phyloP scores from a whole-genome alignment of 2,329 filamentous ascomycete genomes.

The Xylogone sp. region DNA sequence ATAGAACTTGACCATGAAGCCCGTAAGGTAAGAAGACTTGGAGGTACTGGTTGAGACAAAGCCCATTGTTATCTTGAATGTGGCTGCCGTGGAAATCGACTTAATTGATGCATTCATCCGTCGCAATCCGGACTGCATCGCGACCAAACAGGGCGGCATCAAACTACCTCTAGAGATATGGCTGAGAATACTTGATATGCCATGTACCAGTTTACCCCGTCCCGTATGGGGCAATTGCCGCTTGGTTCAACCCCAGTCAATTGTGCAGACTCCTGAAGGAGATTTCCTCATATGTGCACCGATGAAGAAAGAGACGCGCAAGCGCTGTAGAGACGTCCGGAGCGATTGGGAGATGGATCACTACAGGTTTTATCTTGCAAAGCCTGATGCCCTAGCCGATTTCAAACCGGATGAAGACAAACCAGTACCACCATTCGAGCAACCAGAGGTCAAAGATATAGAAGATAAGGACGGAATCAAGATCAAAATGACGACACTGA shows the following conservation, averaged over 20 bases:
- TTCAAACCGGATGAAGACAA: too few species aligned
- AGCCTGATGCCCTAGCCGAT: too few species aligned
- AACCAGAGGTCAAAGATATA: neutral
- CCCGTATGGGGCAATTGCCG: neutral
- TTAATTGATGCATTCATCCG: neutral
- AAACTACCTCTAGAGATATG: neutral
- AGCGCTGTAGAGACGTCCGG: neutral
- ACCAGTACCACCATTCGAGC: neutral
- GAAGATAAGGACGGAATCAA: neutral
- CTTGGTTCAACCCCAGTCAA: neutral
- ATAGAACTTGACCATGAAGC: neutral
- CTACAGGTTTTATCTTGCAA: neutral
- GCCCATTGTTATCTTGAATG: neutral
- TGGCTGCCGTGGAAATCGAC: neutral
- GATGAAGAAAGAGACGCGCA: neutral
- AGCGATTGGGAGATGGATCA: neutral
- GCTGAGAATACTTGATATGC: neutral
- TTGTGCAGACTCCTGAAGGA: neutral
- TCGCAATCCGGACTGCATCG: neutral
- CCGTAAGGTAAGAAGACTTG: neutral
- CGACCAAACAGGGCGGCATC: neutral
- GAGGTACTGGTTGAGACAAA: neutral
- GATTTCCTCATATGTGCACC: neutral
- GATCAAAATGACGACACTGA: neutral
- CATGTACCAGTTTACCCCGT: neutral